A percentile compares a stretch with the other conserved stretches of the same genome.
Evolutionary conservation across 805 yeast species (phyloP).

Genomic region (Candida railenensis): DNA sequence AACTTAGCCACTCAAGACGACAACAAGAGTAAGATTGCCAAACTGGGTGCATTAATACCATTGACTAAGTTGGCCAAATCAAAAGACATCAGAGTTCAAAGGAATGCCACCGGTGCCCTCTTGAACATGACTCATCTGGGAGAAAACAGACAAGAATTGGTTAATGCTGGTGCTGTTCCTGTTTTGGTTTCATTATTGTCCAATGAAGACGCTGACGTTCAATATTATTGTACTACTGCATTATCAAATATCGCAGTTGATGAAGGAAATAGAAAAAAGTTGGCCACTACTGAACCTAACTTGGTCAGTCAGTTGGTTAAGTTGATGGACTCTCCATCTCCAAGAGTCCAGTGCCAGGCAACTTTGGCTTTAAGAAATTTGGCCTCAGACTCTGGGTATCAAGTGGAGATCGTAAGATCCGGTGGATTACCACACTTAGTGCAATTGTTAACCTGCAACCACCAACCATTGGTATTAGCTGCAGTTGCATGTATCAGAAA

Average conservation of each 20-base stretch:
- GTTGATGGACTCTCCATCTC: conserved; percentile 89
- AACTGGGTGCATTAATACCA: conserved; percentile 93
- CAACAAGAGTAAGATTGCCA: conserved; percentile 93
- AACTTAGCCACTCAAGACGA: conserved; percentile 97
- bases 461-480: conserved; percentile 89
- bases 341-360: conserved; percentile 98
- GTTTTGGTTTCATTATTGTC: conserved; percentile 85
- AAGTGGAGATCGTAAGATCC: conserved; percentile 90
- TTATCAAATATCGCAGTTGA: conserved; percentile 96
- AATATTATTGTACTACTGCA: conserved; percentile 97
- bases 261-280: conserved; percentile 81
- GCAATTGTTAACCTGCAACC: conserved; percentile 82
- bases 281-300: conserved; percentile 90
- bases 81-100: conserved; percentile 91
- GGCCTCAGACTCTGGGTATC: conserved; percentile 95
- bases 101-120: conserved; percentile 98
- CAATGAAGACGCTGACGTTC: conserved; percentile 92
- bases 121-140: conserved; percentile 97
- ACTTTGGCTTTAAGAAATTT: conserved; percentile 92
- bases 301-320: conserved; percentile 83
- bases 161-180: conserved; percentile 97
- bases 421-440: conserved; percentile 94
- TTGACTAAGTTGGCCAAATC: conserved; percentile 92
- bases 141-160: conserved; percentile 94
- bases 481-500: conserved; percentile 98